Evolutionary conservation across 164 flowering plant species (phyloP), one percentile per base, ranked within the genome.

Genomic region (Euptelea pleiosperma): DNA sequence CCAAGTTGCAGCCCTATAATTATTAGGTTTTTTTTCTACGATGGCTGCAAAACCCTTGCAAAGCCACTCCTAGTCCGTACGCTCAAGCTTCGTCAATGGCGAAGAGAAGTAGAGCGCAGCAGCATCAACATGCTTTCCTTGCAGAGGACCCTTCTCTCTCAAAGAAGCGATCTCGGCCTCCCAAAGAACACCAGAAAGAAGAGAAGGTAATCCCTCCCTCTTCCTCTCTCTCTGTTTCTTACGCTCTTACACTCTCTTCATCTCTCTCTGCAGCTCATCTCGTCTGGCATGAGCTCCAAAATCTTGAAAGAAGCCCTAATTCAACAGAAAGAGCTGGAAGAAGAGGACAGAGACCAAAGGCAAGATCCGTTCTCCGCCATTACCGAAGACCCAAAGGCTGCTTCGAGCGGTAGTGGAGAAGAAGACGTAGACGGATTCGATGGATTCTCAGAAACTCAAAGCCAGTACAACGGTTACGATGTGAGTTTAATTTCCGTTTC

Each of bases 261-360:
- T 47, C 0, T 53, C 12, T 58, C 19, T 49, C 19, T 45, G 47
- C 61, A 86, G 87, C 65, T 76, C 21, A 72, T 88, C 16, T 78
- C 93, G 2, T 61, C 83, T 6, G 68, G 66, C n/a, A 70, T 80
- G 70, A 85, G 86, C 62, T 74, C 85, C 1, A 89, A 81, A 67
- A 87, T 92, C 30, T 65, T 92, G 72, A 82, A 78, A 63, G 83
- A 85, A 52, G 96, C 98, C 2, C 31, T 80, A 29, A 40, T 69
- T 53, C 98, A 92, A 73, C 96, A 87, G 73, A 85, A 74, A 62
- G 98, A 89, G 68, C 53, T 86, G 12, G 62, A 73, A 29, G 77
- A 81, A 4, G 90, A 84, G 52, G 71, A 34, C 6, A 68, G 51
- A 4, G 68, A 62, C 43, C 55, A 63, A 11, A 73, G 70, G 33